These are phyloP conservation scores for Vitellaria paradoxa DNA, from an alignment of 179 eudicot genomes.

Conservation along the genomic window DNA sequence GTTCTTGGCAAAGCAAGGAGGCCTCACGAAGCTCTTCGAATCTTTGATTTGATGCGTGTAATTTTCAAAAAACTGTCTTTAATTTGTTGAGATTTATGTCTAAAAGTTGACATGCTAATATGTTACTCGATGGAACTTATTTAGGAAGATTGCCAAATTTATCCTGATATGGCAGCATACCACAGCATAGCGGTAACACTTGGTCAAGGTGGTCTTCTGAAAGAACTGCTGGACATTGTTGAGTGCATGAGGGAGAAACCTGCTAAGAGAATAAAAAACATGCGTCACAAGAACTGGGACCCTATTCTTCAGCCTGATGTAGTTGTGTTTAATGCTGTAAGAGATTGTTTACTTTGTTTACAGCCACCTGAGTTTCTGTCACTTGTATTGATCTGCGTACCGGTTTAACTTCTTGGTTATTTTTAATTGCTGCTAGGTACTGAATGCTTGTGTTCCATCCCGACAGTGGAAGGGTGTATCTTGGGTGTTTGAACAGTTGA, in stretches of 20 bases:
- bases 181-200: conserved; percentile 80
- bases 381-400: conserved; percentile 1
- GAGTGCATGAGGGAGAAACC: conserved; percentile 81
- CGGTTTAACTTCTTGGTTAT: conserved; percentile 5
- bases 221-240: conserved; percentile 64
- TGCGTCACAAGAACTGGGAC: conserved; percentile 66
- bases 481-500: conserved; percentile 89
- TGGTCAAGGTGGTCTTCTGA: conserved; percentile 91
- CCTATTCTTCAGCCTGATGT: conserved; percentile 83
- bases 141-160: conserved; percentile 78
- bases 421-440: conserved; percentile 41
- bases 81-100: conserved; percentile 13
- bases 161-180: conserved; percentile 97
- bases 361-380: neutral
- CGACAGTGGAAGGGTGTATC: conserved; percentile 93
- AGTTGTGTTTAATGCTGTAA: conserved; percentile 85
- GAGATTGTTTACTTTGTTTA: conserved; percentile 20
- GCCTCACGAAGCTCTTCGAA: conserved; percentile 77
- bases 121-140: conserved; percentile 25
- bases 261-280: conserved; percentile 51
- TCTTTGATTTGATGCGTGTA: conserved; percentile 84
- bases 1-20: conserved; percentile 84
- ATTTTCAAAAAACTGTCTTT: conserved; percentile 22
- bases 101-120: neutral
- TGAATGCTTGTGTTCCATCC: conserved; percentile 82